phyloP scores from a whole-genome alignment of 176 grass and related monocot species.

The Phragmites australis region DNA sequence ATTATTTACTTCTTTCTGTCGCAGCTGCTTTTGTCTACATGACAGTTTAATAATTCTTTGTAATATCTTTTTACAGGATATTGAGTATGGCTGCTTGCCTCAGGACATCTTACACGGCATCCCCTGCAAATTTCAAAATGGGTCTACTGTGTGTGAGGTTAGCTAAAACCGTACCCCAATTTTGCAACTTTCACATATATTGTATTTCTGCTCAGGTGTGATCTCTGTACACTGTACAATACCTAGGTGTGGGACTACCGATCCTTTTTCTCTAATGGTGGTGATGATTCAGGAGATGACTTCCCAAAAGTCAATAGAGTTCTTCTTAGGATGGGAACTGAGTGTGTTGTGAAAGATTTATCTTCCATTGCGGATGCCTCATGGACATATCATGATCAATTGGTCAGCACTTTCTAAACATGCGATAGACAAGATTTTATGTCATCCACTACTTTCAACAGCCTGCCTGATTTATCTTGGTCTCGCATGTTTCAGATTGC shows the following conservation, averaged over 20 bases:
- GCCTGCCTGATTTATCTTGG: not conserved
- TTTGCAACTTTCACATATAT: not conserved
- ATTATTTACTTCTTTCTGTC: not conserved
- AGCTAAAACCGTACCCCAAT: not conserved
- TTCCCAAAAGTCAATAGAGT: slow-evolving; percentile 52
- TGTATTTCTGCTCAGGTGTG: slow-evolving; percentile 28
- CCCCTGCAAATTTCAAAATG: slow-evolving; percentile 54
- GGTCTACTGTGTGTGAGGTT: slow-evolving; percentile 63
- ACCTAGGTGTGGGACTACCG: slow-evolving; percentile 58
- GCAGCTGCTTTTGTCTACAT: not conserved
- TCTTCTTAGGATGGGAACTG: slow-evolving; percentile 50
- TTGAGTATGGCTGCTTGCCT: slow-evolving; percentile 61
- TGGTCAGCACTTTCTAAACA: slow-evolving; percentile 44
- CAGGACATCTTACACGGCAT: slow-evolving; percentile 43
- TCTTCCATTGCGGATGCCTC: slow-evolving; percentile 45
- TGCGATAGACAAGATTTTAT: not conserved
- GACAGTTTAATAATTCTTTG: not conserved
- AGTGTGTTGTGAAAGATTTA: slow-evolving; percentile 47
- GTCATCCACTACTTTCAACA: slow-evolving; percentile 22
- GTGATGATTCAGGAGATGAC: slow-evolving; percentile 44
- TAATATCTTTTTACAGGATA: slow-evolving; percentile 46
- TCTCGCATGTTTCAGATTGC: slow-evolving; percentile 46
- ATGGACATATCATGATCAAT: slow-evolving; percentile 52
- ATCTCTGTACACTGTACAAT: slow-evolving; percentile 32
- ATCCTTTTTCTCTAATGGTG: slow-evolving; percentile 40